Evolutionary conservation across 2,329 filamentous ascomycete genomes (phyloP), one percentile per base, ranked within the genome.

Genomic region (Calonectria pteridis): DNA sequence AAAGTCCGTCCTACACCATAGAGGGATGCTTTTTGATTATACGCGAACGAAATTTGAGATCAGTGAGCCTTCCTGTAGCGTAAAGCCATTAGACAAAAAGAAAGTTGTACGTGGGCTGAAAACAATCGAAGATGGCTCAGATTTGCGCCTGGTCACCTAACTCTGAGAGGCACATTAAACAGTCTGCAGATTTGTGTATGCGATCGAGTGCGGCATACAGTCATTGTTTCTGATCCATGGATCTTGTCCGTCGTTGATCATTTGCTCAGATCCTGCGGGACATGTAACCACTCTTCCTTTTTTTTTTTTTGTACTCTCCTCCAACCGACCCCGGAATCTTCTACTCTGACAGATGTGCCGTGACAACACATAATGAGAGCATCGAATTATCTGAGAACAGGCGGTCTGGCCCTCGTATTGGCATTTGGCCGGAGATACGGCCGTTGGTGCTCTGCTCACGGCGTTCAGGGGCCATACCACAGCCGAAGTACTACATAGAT

Each of bases 1-100:
- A 51, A 69, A 74, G 62, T 23, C 20, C 63, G 55, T 62, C 14
- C 23, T 62, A 43, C 71, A 28, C 66, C 28, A 55, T 55, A 55
- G 31, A 43, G 49, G 50, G 37, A 33, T 64, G 35, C 20, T 40
- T 4, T 67, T 40, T 53, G 14, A 35, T 37, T 26, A 37, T 59
- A n/a, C 40, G 10, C 7, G 18, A 35, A 6, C 23, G 55, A 20
- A 20, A 23, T 1, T 18, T 10, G 23, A 18, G 35, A 37, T 28
- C 33, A 7, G 55, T n/a, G 33, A 28, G 28, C 16, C 28, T 31
- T 33, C 55, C 18, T 26, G 33, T 40, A 40, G 55, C 11, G 55
- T 18, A 23, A 23, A 29, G 29, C 16, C 35, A 49, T 55, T 18
- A 14, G 46, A 29, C 14, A 70, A 65, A 20, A n/a, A 33, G 6